phyloP scores from a whole-genome alignment of 2,329 filamentous ascomycete genomes.

The Fusarium burgessii region DNA sequence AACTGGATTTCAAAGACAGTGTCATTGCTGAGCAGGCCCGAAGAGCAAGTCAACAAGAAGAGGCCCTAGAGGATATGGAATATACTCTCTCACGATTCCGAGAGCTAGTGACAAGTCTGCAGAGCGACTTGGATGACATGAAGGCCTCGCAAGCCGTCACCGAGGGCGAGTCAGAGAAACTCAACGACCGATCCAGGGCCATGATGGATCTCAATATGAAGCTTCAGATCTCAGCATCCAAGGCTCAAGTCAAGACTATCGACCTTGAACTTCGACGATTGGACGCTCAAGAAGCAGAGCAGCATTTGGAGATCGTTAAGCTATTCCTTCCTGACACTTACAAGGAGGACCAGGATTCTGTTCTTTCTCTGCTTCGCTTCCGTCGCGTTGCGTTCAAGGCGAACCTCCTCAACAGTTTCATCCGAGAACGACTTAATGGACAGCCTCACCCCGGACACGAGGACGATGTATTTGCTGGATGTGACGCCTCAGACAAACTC shows the following conservation, averaged over 20 bases:
- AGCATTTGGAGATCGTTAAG: constrained; percentile 90
- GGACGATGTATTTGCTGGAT: constrained; percentile 83
- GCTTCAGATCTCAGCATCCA: constrained; percentile 88
- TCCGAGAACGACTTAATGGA: constrained; percentile 81
- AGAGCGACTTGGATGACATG: constrained; percentile 91
- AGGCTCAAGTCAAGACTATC: constrained; percentile 94
- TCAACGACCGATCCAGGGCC: constrained; percentile 87
- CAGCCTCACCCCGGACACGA: constrained; percentile 75
- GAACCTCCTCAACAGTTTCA: constrained; percentile 78
- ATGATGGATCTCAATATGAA: constrained; percentile 98
- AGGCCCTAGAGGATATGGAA: constrained; percentile 86
- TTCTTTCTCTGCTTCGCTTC: constrained; percentile 89
- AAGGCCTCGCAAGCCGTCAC: constrained; percentile 91
- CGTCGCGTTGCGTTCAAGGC: constrained; percentile 91
- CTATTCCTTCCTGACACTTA: constrained; percentile 90
- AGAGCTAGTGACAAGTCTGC: constrained; percentile 86
- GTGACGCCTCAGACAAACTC: constrained; percentile 86
- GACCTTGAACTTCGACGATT: constrained; percentile 88
- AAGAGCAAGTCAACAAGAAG: constrained; percentile 80
- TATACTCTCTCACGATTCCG: constrained; percentile 91
- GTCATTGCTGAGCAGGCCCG: constrained; percentile 85
- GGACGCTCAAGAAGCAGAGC: constrained; percentile 87
- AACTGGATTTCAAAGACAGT: constrained; percentile 88
- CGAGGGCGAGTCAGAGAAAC: constrained; percentile 90
- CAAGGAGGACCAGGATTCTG: constrained; percentile 82